Percentiles rank a stretch among this genome's conserved stretches.
These are phyloP conservation scores for Suhomyces taliae DNA, from an alignment of 1,139 yeast species.

Conservation along the genomic window DNA sequence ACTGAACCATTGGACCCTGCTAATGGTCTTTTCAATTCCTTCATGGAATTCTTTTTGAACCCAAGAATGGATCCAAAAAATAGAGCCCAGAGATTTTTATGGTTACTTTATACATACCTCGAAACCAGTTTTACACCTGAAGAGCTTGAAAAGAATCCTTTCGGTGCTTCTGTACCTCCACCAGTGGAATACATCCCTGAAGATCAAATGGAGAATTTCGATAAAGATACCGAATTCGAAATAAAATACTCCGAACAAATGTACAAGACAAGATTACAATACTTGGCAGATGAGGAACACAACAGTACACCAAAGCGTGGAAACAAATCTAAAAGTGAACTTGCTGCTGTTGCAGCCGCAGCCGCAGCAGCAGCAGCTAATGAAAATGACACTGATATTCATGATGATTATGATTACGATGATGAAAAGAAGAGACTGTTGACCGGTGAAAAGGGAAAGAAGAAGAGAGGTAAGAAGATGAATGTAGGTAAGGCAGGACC, in stretches of 20 bases:
- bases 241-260: slow-evolving; percentile 68
- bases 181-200: slow-evolving; percentile 40
- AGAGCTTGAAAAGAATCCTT: slow-evolving; percentile 62
- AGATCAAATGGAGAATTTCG: slow-evolving; percentile 47
- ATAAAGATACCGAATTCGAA: slow-evolving; percentile 72
- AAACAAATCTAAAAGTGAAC: slow-evolving; percentile 31
- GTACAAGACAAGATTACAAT: slow-evolving; percentile 60
- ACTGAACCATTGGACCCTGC: slow-evolving; percentile 6
- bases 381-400: slow-evolving; percentile 18
- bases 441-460: slow-evolving; percentile 9
- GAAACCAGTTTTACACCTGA: slow-evolving; percentile 66
- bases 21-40: slow-evolving; percentile 16
- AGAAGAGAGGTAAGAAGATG: slow-evolving; percentile 7
- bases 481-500: slow-evolving; percentile 11
- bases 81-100: slow-evolving; percentile 72
- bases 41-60: slow-evolving; percentile 68
- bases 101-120: slow-evolving; percentile 79
- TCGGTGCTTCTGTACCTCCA: slow-evolving; percentile 56
- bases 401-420: slow-evolving; percentile 7
- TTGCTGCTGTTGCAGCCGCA: slow-evolving; percentile 16
- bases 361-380: slow-evolving; percentile 8
- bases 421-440: slow-evolving; percentile 14
- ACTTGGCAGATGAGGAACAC: slow-evolving; percentile 51
- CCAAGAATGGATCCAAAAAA: slow-evolving; percentile 53
- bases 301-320: slow-evolving; percentile 35